Percentiles rank a stretch among this genome's conserved stretches.
phyloP scores from a whole-genome alignment of 768 basidiomycete genomes.

The Trichaptum fuscoviolaceum region DNA sequence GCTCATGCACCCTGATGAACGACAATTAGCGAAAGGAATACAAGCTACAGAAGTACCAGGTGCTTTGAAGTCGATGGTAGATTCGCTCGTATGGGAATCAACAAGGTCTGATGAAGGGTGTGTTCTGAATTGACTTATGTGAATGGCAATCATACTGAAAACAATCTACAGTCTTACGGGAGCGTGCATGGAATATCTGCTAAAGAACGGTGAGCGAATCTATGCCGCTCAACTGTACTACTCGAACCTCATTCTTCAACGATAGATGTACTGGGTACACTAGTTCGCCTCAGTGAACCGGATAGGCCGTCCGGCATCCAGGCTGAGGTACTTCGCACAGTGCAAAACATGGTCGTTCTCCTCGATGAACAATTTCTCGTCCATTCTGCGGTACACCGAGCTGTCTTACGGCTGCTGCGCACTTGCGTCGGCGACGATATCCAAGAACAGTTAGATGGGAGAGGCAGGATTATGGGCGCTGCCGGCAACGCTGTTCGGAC shows the following conservation, averaged over 20 bases:
- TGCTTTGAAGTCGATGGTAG: conserved; percentile 74
- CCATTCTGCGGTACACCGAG: conserved; percentile 85
- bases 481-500: conserved; percentile 63
- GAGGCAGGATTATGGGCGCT: conserved; percentile 73
- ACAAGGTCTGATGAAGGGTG: conserved; percentile 84
- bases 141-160: conserved; percentile 7
- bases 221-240: conserved; percentile 6
- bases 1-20: conserved; percentile 82
- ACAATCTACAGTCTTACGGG: conserved; percentile 63
- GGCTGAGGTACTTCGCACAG: conserved; percentile 79
- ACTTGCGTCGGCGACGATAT: conserved; percentile 91
- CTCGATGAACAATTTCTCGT: conserved; percentile 93
- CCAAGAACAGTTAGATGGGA: conserved; percentile 81
- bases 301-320: conserved; percentile 90
- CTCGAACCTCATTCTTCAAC: conserved; percentile 6
- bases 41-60: conserved; percentile 74
- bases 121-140: conserved; percentile 24
- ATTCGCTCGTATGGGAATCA: conserved; percentile 82
- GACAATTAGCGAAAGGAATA: conserved; percentile 80
- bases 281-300: conserved; percentile 79
- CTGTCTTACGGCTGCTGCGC: conserved; percentile 77
- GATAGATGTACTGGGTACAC: conserved; percentile 73
- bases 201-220: conserved; percentile 67
- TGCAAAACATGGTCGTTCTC: conserved; percentile 87
- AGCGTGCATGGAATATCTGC: conserved; percentile 82